Base-by-base conservation (phyloP, 805 yeast genomes). In the Yarrowia keelungensis region DNA sequence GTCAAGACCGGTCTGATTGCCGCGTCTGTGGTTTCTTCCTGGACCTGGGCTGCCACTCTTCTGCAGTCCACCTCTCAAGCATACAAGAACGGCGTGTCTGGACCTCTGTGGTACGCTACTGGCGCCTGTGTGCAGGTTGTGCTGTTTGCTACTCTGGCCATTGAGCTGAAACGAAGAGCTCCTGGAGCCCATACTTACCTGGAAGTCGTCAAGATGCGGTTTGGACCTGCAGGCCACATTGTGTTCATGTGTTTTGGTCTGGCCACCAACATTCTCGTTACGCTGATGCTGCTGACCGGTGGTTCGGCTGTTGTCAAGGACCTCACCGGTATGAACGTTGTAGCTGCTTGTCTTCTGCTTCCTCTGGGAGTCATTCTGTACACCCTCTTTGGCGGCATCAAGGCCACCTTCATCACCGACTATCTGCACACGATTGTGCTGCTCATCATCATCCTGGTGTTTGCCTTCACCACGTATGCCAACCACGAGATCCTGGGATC, bases 31-130 rank as follows among this genome's bases (percentile, higher is more conserved):
- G 97, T 92, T 9, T 88, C 94, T 12, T 88, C 94, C 9, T 93
- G 98, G 98, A 92, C 97, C 10, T 89, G 92, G 92, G 90, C 90
- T n/a, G 91, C 92, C 3, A 90, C 96, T 1, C 79, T 90, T 59
- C 81, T 90, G 41, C 87, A 87, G 46, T 87, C 92, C 2, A 86
- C 96, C 0, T 86, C 97, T 22, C 92, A 89, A 76, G 91, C 91
- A 26, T 92, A 90, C 78, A 80, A 80, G 51, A 82, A 87, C 69
- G 98, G 98, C 74, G 85, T 93, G 8, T 80, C 88, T 42, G 97
- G 97, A 59, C 89, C 94, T 14, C 87, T 84, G 75, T 89, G 87
- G 80, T 93, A 93, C 76, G 97, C 97, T 9, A 86, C 95, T 3
- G 98, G 98, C 75, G 97, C 97, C 1, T 85, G 91, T 67, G 91